phyloP scores from a whole-genome alignment of 2,329 filamentous ascomycete species.

The Clonostachys solani region DNA sequence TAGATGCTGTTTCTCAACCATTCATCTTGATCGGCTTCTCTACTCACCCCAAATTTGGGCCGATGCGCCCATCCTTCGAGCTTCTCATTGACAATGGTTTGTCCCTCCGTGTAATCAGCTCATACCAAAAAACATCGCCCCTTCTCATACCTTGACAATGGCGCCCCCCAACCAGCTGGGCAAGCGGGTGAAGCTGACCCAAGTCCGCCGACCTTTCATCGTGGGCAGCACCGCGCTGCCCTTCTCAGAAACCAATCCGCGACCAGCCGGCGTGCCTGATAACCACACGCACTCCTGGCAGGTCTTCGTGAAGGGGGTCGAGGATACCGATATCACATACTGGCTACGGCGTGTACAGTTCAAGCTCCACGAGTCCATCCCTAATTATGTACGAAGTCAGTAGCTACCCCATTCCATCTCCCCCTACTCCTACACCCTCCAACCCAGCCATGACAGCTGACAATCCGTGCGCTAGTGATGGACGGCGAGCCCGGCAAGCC shows the following conservation, averaged over 20 bases:
- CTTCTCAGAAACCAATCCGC: conserved; percentile 76
- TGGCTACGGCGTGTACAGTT: conserved; percentile 98
- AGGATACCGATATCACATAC: conserved; percentile 86
- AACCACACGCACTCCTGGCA: conserved; percentile 98
- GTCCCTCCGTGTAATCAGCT: too few species aligned
- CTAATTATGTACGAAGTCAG: conserved; percentile 78
- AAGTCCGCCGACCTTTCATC: conserved; percentile 63
- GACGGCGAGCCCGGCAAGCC: conserved; percentile 65
- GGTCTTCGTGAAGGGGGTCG: conserved; percentile 87
- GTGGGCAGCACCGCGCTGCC: conserved; percentile 77
- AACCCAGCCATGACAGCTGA: conserved; percentile 2
- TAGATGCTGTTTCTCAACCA: too few species aligned
- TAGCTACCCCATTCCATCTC: conserved; percentile 8
- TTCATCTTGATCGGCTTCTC: too few species aligned
- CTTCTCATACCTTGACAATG: conserved; percentile 30
- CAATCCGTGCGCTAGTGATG: conserved; percentile 41
- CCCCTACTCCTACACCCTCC: background rate
- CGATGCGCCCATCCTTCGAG: too few species aligned
- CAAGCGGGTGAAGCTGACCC: conserved; percentile 61
- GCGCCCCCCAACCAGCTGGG: conserved; percentile 53
- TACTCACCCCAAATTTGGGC: too few species aligned
- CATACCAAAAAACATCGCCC: background rate
- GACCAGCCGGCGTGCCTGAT: conserved; percentile 70
- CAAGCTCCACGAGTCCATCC: conserved; percentile 95
- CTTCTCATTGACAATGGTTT: too few species aligned